Evolutionary conservation across 2,329 filamentous ascomycete species (phyloP).

Genomic region (Reticulascus tulasneorum): DNA sequence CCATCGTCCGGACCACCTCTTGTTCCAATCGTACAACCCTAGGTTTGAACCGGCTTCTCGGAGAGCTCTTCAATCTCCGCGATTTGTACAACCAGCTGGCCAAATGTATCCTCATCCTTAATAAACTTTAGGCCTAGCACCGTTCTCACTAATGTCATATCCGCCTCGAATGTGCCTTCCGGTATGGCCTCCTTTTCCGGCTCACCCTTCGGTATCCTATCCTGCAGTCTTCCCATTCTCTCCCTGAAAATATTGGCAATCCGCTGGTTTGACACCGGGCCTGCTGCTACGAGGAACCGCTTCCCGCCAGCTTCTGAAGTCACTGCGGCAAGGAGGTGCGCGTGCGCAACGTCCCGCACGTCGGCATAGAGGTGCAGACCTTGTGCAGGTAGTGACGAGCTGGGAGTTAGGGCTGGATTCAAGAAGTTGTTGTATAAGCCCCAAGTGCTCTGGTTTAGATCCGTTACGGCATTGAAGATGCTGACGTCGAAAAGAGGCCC

Average conservation of each 20-base stretch:
- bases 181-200: conserved; percentile 12
- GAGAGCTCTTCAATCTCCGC: conserved; percentile 15
- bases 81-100: conserved; percentile 16
- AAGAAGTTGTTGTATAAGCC: conserved; percentile 6
- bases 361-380: conserved; percentile 21
- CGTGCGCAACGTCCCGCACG: conserved; percentile 21
- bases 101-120: conserved; percentile 15
- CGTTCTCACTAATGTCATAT: conserved; percentile 13
- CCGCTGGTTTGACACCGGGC: conserved; percentile 16
- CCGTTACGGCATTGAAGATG: not conserved
- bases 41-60: not conserved
- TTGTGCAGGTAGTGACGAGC: conserved; percentile 11
- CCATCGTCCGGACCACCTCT: too few relatives aligned
- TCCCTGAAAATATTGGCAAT: conserved; percentile 17
- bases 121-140: conserved; percentile 18
- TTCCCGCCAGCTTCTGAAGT: conserved; percentile 19
- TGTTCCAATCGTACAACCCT: not conserved
- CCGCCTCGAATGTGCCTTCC: conserved; percentile 14
- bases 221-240: conserved; percentile 14
- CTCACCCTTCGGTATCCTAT: conserved; percentile 15
- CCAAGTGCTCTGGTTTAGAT: conserved; percentile 8
- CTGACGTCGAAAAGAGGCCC: conserved; percentile 4
- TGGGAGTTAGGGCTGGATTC: not conserved
- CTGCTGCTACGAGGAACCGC: conserved; percentile 18
- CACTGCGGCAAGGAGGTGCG: conserved; percentile 19